Conservation (phyloP, 2,329 filamentous ascomycete species). For the Ophiostoma ulmi region DNA sequence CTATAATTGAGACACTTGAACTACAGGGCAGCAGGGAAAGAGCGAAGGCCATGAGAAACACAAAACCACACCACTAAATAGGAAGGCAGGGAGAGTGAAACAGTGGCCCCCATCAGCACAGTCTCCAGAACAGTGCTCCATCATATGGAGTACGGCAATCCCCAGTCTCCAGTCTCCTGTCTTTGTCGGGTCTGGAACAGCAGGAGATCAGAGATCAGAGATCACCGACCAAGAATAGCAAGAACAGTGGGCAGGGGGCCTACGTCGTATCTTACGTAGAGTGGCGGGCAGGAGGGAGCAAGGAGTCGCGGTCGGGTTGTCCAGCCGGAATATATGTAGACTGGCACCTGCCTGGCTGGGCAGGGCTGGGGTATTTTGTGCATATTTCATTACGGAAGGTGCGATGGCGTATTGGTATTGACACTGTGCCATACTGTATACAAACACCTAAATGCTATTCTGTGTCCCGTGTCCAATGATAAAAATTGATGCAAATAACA, state of each 20-base stretch:
- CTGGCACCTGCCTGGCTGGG: neutral
- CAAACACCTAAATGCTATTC: neutral
- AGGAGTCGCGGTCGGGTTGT: neutral
- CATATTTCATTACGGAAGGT: neutral
- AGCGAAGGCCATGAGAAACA: neutral
- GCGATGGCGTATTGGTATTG: neutral
- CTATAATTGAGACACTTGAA: neutral
- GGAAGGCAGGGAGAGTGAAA: constrained; percentile 11
- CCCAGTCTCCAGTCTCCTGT: neutral
- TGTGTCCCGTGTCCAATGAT: neutral
- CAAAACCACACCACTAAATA: constrained; percentile 2
- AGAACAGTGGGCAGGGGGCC: neutral
- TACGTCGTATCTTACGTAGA: neutral
- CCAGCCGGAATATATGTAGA: no score
- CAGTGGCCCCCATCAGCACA: constrained; percentile 1
- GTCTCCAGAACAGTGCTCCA: constrained; percentile 1
- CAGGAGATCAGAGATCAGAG: neutral
- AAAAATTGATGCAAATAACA: neutral
- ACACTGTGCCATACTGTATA: neutral
- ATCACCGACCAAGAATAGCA: neutral
- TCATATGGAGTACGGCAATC: neutral
- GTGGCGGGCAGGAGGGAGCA: neutral
- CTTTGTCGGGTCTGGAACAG: constrained; percentile 5
- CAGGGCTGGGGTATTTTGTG: constrained; percentile 2
- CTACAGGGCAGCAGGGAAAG: neutral